These are phyloP conservation scores for Aspergillus neoniger DNA, from an alignment of 2,329 filamentous ascomycete genomes.

Conservation along the genomic window DNA sequence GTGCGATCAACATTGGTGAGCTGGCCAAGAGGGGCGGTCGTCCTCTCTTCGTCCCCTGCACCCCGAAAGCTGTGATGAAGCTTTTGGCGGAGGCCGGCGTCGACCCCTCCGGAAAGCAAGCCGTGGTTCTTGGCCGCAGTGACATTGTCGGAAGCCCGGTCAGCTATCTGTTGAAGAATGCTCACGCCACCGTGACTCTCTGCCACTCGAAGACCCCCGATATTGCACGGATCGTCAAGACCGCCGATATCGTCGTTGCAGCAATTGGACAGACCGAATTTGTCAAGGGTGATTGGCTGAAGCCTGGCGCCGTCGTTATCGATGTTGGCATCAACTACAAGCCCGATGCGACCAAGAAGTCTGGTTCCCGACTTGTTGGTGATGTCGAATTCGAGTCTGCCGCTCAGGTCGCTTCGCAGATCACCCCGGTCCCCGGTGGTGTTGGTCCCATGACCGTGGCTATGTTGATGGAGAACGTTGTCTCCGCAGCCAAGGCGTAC, in stretches of 20 bases:
- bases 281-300: constrained; percentile 93
- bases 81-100: constrained; percentile 82
- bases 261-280: constrained; percentile 87
- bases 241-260: constrained; percentile 85
- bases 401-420: constrained; percentile 80
- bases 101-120: constrained; percentile 83
- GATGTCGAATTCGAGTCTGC: constrained; percentile 93
- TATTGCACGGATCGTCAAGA: constrained; percentile 72
- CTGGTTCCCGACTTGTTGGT: constrained; percentile 85
- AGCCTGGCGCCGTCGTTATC: constrained; percentile 91
- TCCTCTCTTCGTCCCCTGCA: constrained; percentile 91
- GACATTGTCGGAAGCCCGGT: constrained; percentile 98
- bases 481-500: constrained; percentile 78
- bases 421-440: constrained; percentile 94
- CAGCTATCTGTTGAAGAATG: constrained; percentile 91
- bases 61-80: constrained; percentile 95
- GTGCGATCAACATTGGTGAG: constrained; percentile 91
- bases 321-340: constrained; percentile 98
- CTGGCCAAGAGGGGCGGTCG: constrained; percentile 90
- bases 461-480: constrained; percentile 95
- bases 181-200: constrained; percentile 93
- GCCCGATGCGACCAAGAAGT: constrained; percentile 84
- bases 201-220: constrained; percentile 87
- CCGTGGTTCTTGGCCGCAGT: constrained; percentile 90
- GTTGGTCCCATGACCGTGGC: constrained; percentile 99